Base-by-base conservation (phyloP, 306 rosid genomes). In the Trichosanthes cucumerina region DNA sequence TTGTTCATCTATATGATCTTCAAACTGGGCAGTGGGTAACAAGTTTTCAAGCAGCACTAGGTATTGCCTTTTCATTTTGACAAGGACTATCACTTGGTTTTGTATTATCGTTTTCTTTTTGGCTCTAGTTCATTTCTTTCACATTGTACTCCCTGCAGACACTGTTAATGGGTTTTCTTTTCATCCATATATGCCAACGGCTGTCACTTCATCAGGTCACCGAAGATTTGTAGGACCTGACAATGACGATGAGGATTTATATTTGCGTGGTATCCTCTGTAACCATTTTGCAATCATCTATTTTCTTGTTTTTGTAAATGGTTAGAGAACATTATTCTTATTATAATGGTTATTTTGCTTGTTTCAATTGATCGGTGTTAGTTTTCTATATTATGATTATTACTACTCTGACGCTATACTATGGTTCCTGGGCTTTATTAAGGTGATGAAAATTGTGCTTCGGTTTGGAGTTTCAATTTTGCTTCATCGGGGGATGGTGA, bases 1-100 rank as follows among this genome's bases (percentile, higher is more conserved):
- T 78, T 33, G 96, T 95, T 82, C 99, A 95, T 80, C 79, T 92
- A 75, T 95, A 92, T 74, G 95, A 92, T 87, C 97, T 92, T 79
- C 92, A 91, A 86, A 89, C 96, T 34, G 99, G 99, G 85, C 96
- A 89, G 82, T 95, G 99, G 99, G 86, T 88, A 57, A 86, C 97
- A 50, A 81, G 92, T 80, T 95, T 92, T 78, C 92, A 87, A 85
- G 99, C 97, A 75, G 96, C 99, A 62, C 81, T 78, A 76, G 97
- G 99, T 95, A 88, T 83, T 84, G 38, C 4, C 2, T 66, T 75
- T 31, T 68, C 41, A 49, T 80, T 78, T 75, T 74, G 46, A 43
- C 54, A 31, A 23, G 72, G 33, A 50, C 4, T 39, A 2, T 16
- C 36, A 24, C 59, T 78, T 50, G 63, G 26, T 24, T 11, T 16